Evolutionary conservation across 306 rosid genomes (phyloP).

Genomic region (Echinosophora koreensis): DNA sequence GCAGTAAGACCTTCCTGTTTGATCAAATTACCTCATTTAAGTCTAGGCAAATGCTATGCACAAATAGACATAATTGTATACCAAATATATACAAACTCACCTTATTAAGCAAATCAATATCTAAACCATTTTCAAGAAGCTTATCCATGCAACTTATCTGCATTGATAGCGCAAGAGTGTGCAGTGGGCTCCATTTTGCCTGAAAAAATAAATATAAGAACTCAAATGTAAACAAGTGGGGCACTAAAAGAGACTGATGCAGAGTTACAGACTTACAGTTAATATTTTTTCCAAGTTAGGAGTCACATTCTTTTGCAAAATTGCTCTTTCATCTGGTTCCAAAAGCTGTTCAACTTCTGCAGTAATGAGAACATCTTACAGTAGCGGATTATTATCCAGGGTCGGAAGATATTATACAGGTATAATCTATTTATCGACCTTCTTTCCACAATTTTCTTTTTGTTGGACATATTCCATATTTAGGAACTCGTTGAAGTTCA

Average conservation of each 20-base stretch:
- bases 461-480: background rate
- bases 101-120: constrained; percentile 67
- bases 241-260: constrained; percentile 35
- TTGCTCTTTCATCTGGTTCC: constrained; percentile 80
- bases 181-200: constrained; percentile 87
- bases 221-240: constrained; percentile 11
- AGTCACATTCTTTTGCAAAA: constrained; percentile 69
- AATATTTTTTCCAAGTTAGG: constrained; percentile 73
- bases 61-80: constrained; percentile 13
- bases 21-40: constrained; percentile 47
- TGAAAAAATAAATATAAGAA: constrained; percentile 46
- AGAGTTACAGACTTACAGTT: constrained; percentile 62
- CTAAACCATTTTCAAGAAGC: constrained; percentile 74
- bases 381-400: constrained; percentile 8
- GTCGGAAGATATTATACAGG: constrained; percentile 29
- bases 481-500: constrained; percentile 31
- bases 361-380: constrained; percentile 41
- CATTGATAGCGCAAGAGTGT: constrained; percentile 79
- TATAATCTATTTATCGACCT: constrained; percentile 28
- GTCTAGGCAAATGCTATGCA: constrained; percentile 29
- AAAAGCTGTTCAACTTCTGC: constrained; percentile 92
- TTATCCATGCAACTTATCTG: constrained; percentile 72
- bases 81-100: constrained; percentile 47
- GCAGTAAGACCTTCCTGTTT: constrained; percentile 91
- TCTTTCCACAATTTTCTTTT: constrained; percentile 26